These are phyloP conservation scores for Ceratocystis papillata DNA, from an alignment of 2,329 filamentous ascomycete species.

Conservation along the genomic window DNA sequence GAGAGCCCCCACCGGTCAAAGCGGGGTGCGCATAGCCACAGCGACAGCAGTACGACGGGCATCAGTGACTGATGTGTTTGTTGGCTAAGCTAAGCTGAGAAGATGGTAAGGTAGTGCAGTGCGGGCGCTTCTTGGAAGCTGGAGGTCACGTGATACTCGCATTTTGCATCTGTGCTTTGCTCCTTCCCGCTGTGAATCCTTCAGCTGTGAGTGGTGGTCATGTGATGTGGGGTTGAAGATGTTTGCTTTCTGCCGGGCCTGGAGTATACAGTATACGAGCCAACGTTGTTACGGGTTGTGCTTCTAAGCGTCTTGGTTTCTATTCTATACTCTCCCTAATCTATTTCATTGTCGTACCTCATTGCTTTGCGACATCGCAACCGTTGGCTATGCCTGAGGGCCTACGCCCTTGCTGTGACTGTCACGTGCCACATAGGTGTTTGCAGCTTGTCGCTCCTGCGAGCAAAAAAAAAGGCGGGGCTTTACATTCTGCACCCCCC, in stretches of 20 bases:
- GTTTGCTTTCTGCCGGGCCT: background rate
- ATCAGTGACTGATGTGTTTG: background rate
- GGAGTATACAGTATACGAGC: background rate
- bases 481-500: background rate
- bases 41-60: background rate
- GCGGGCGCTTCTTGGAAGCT: background rate
- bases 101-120: background rate
- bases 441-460: constrained; percentile 10
- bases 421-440: background rate
- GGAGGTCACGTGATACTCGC: background rate
- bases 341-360: too few species aligned
- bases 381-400: too few species aligned
- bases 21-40: background rate
- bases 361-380: too few species aligned
- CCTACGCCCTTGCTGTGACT: background rate
- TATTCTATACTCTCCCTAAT: too few species aligned
- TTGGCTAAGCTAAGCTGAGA: background rate
- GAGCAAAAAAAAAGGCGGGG: constrained; percentile 2
- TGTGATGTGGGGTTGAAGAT: constrained; percentile 2
- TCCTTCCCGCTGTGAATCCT: background rate
- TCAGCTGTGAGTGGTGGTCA: background rate
- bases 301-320: too few species aligned
- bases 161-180: background rate
- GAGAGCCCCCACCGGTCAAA: constrained; percentile 18
- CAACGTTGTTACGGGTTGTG: too few species aligned